Evolutionary conservation across 2,329 filamentous ascomycete genomes (phyloP), one percentile per base, ranked within the genome.

Genomic region (Xylariaceae sp.): DNA sequence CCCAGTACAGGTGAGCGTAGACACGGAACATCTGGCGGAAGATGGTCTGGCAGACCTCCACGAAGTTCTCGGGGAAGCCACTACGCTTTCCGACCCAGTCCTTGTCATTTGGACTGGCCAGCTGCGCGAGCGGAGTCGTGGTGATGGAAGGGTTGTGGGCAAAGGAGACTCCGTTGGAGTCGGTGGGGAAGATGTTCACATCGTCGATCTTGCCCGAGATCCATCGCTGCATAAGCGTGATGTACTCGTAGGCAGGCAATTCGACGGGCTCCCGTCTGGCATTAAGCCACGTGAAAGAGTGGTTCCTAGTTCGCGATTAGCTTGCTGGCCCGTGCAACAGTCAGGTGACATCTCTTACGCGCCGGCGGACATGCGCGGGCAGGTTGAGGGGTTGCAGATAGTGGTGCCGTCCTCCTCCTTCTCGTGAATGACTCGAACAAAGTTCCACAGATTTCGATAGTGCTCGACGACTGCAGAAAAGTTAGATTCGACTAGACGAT

Each of bases 1-100:
- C 90, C 83, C 96, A 97, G 80, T 99, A 99, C 62, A 99, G 86
- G 75, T 99, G 94, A 52, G 94, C 88, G 72, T 99, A 99, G 67
- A 97, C 93, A 61, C 94, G 89, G 81, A 99, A 97, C 88, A 99
- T 97, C 77, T 97, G 94, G 69, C 92, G 89, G 79, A 97, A 93
- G 70, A 97, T 94, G 65, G 88, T 88, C 79, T 95, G 92, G 79
- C 93, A 94, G 67, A 96, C 92, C 62, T 88, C 85, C 68, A 93
- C 82, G 74, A 97, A 97, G 66, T 90, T 89, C 64, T 89, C 85
- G 2, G 94, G 94, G 75, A 99, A 99, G 3, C 93, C 93, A 61
- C 90, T 94, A 51, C 89, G 85, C 78, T 95, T 96, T 69, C 94
- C 94, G 59, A 96, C 82, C 90, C 92, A 97, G 61, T 87, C 85